These are phyloP conservation scores for Heliamphora exappendiculata DNA, from an alignment of 148 eudicot genomes.

Conservation along the genomic window DNA sequence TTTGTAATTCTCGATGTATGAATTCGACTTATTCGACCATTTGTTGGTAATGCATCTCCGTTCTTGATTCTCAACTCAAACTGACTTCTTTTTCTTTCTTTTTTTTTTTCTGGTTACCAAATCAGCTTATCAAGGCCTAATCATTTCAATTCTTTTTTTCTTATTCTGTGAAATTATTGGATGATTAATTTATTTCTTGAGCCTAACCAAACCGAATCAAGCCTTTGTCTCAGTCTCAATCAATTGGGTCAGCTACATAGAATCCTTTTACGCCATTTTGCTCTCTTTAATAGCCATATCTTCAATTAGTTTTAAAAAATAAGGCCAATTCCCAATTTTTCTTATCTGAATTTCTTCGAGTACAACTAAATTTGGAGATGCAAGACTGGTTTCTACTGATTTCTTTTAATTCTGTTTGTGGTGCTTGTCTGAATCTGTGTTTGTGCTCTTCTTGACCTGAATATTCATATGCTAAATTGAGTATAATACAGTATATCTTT, in stretches of 20 bases:
- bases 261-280: no score
- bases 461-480: background rate
- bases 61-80: background rate
- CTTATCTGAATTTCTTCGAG: background rate
- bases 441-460: background rate
- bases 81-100: no score
- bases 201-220: background rate
- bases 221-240: no score
- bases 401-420: background rate
- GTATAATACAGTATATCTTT: background rate
- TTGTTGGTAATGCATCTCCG: constrained; percentile 1
- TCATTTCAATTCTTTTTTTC: background rate
- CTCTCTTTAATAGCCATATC: no score
- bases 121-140: background rate
- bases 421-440: background rate
- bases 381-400: background rate
- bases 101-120: no score
- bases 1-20: background rate
- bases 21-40: background rate
- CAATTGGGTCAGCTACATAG: no score
- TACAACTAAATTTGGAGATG: background rate
- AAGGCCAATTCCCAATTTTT: constrained; percentile 4
- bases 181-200: background rate
- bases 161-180: background rate
- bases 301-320: no score